Evolutionary conservation across 2,329 filamentous ascomycete genomes (phyloP), one percentile per base, ranked within the genome.

Genomic region (Talaromyces marneffei): DNA sequence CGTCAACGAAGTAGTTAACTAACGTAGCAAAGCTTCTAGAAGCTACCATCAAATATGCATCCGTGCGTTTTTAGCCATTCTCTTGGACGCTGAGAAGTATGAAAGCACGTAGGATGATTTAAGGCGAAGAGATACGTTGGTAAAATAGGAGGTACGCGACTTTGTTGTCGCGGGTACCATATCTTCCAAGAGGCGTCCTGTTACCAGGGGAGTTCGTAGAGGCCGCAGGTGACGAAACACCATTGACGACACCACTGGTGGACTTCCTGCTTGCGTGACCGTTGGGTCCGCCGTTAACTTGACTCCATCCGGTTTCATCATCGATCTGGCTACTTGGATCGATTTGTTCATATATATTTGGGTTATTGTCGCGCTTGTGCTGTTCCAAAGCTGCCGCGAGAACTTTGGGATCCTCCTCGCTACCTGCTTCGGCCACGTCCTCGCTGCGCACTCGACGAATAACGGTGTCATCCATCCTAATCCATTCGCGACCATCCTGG

Each of bases 111-210:
- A 46, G 12, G 18, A 18, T 4, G 23, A n/a, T 35, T 60, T 50
- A 62, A 39, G 55, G 55, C 16, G 58, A 33, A 33, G 62, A 54
- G 44, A 94, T 84, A 69, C 86, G 86, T 79, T 97, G 89, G 75
- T 99, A 99, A 78, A 99, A 96, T 71, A 99, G 79, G 66, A 99
- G 85, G 77, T 99, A 99, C 3, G 94, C 94, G 62, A 97, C 93
- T 82, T 96, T 96, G 82, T 93, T 96, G 75, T 97, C 93, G 76
- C 91, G 91, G 71, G 90, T 76, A 18, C 82, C 82, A 68, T 87
- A 86, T 74, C 76, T 74, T 60, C 75, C 75, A 50, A 77, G 85
- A 81, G 72, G 79, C 65, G 75, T 85, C 75, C 77, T 85, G 82
- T 70, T 80, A 66, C 79, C 85, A 82, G 78, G 80, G 76, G 76